Evolutionary conservation across 2,329 filamentous ascomycete genomes (phyloP), one percentile per base, ranked within the genome.

Genomic region (Penicillium janthinellum): DNA sequence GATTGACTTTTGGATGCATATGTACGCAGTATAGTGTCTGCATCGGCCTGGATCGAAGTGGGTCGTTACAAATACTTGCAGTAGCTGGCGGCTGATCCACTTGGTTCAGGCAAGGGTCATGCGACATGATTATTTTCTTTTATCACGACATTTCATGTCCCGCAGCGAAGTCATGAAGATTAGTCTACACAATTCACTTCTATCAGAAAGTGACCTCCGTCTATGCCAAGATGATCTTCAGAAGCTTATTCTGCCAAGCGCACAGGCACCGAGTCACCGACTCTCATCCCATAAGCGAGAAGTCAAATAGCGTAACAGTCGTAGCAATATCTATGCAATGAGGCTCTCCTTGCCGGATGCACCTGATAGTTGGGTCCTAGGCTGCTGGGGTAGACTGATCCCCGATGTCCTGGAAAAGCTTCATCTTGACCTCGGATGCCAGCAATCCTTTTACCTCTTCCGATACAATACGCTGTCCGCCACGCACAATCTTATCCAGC

Each of bases 401-500:
- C 12, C 74, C 73, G 20, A 81, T 73, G 28, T 72, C 74, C 60
- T 78, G 77, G 66, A 84, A 84, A 10, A 84, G 72, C 61, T 78
- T 80, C 63, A 79, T 78, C 70, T 84, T 84, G 31, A 84, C 79
- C 48, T 83, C 79, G n/a, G 76, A 77, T 6, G 79, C 79, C 31
- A 80, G 63, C 12, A 81, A 70, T 6, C 79, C 79, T 45, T 77
- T 78, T 5, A 80, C 69, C 61, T 86, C 84, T 66, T 86, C 84
- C 0, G 80, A 79, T 5, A 83, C 80, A 69, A 87, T 84, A 65
- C 84, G 83, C 63, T 84, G 82, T 54, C 84, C 83, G 63, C 84
- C 83, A 41, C 79, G 79, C 7, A 85, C 82, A 37, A 85, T 77
- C 68, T 84, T 84, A 39, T 82, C 81, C 44, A 84, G 64, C 54